Evolutionary conservation across 495 filamentous ascomycete species (phyloP).

Genomic region (Penicillium ochrochloron): DNA sequence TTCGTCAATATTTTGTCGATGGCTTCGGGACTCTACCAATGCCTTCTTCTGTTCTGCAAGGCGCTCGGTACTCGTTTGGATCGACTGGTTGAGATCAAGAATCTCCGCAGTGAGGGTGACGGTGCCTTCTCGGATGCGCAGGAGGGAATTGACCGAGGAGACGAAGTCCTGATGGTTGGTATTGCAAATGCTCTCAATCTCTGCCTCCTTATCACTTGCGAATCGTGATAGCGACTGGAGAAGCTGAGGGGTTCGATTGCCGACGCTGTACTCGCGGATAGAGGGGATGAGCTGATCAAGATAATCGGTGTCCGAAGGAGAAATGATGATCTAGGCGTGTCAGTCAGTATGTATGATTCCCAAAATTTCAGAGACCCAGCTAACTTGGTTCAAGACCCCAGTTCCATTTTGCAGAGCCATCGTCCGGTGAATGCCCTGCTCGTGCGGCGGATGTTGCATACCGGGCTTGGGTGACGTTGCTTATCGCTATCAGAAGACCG

Average conservation of each 20-base stretch:
- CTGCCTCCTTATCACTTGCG: conserved; percentile 80
- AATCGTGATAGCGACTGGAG: conserved; percentile 78
- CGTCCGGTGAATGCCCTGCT: background rate
- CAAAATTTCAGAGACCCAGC: no score
- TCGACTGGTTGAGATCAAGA: conserved; percentile 87
- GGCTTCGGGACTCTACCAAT: conserved; percentile 84
- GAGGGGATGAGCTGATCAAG: conserved; percentile 93
- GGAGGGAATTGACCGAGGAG: conserved; percentile 86
- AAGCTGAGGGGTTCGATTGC: conserved; percentile 73
- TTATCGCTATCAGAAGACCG: no score
- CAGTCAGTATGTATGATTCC: background rate
- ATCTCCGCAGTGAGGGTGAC: conserved; percentile 89
- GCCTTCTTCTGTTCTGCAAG: conserved; percentile 93
- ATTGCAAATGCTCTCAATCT: conserved; percentile 94
- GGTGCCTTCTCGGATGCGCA: conserved; percentile 86
- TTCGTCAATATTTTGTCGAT: conserved; percentile 96
- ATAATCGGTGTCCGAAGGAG: conserved; percentile 89
- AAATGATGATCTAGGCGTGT: conserved; percentile 77
- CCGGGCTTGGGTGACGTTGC: background rate
- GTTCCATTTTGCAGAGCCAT: background rate
- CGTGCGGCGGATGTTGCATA: background rate
- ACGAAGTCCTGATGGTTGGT: conserved; percentile 97
- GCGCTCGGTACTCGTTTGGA: conserved; percentile 93
- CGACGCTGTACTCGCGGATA: conserved; percentile 82
- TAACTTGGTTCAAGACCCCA: conserved; percentile 4